phyloP scores from a whole-genome alignment of 805 yeast genomes.

The Pichia manshurica region DNA sequence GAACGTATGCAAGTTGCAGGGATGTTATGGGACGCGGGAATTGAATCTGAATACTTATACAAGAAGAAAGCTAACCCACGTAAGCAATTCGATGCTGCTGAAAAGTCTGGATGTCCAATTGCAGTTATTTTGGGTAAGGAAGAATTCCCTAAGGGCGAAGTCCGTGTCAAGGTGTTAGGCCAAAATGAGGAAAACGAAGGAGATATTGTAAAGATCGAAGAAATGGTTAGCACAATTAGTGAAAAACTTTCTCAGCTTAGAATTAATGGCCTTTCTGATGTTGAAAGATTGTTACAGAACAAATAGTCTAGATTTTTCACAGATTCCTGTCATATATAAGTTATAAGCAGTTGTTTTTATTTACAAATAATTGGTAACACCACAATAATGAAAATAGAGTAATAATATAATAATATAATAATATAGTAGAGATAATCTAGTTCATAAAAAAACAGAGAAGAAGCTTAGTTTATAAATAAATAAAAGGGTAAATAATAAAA shows the following conservation, averaged over 20 bases:
- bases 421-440: too few species aligned
- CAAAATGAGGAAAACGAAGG: constrained; percentile 80
- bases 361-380: neutral
- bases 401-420: neutral
- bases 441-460: too few species aligned
- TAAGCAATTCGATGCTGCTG: constrained; percentile 97
- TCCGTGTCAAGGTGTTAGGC: constrained; percentile 84
- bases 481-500: neutral
- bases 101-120: constrained; percentile 81
- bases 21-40: constrained; percentile 78
- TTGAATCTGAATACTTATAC: constrained; percentile 86
- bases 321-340: too few species aligned
- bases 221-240: constrained; percentile 48
- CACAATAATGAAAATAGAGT: neutral
- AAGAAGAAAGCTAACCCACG: constrained; percentile 91
- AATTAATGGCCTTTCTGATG: constrained; percentile 54
- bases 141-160: constrained; percentile 73
- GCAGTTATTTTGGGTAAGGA: constrained; percentile 96
- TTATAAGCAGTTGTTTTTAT: too few species aligned
- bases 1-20: constrained; percentile 89
- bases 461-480: neutral
- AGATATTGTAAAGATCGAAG: constrained; percentile 57
- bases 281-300: constrained; percentile 51
- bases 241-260: constrained; percentile 33
- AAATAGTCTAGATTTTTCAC: constrained; percentile 4